Evolutionary conservation across 1,284 basidiomycete genomes (phyloP), one percentile per base, ranked within the genome.

Genomic region (Ganoderma sinense): DNA sequence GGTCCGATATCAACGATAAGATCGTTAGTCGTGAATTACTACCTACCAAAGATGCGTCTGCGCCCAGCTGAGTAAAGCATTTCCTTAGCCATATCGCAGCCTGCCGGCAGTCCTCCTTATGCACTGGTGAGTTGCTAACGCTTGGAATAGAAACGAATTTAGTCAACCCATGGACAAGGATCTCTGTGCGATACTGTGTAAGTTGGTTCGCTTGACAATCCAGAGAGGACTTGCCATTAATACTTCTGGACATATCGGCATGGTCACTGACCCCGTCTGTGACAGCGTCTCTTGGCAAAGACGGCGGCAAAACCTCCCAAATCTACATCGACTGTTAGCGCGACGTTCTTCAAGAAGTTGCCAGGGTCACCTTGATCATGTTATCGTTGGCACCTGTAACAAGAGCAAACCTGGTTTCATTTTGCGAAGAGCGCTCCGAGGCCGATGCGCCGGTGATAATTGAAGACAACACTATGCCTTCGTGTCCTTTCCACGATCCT

Each of bases 21-120:
- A 39, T 39, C 56, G 56, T 18, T 11, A 13, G 26, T 18, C 16
- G 13, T 29, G 14, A 66, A 45, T 20, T 69, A 33, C 11, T 0
- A 81, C 89, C 77, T 67, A 95, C 95, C 53, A 97, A 82, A 26
- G 87, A 85, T 0, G 95, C 88, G 29, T 91, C 86, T 2, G 95
- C 96, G 18, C 97, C 97, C 29, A 98, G 86, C 79, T 97, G 94
- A 4, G 87, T 87, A 26, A 98, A 82, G 74, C 95, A 94, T 75
- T 95, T 96, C 76, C 93, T 93, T 65, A 98, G 82, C 89, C 96
- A 96, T 55, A 97, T 92, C 2, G 96, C 96, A 0, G 95, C 93
- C 78, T 98, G 96, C 66, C 96, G 87, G 78, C 97, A 98, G 75
- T 97, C 94, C 81, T 99, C 97, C 33, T 90, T 87, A 77, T 93